Evolutionary conservation across 352 stramenopile genomes (phyloP), one percentile per base, ranked within the genome.

Genomic region (Phytopythium kandeliae): DNA sequence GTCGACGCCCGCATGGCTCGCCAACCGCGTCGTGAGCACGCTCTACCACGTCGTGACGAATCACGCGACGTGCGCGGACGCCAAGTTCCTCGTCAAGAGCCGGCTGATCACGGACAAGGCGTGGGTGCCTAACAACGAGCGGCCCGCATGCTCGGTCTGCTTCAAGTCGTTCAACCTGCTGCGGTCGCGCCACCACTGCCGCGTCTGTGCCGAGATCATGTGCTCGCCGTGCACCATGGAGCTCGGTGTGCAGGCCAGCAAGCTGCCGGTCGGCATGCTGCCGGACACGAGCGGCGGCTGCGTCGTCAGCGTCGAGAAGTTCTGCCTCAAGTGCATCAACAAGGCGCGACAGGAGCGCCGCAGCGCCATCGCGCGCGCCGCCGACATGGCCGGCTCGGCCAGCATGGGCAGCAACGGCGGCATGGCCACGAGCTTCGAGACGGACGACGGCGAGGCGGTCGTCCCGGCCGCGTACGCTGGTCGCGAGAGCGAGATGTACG

Each of bases 121-220:
- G 4, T 90, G 76, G 76, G 76, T 88, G 26, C 72, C 74, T 1
- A 88, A 88, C 57, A 73, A 74, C 46, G 74, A 86, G 49, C 71
- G 79, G 0, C 69, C 77, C 16, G 74, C 76, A 4, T 92, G 80
- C 41, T 85, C 66, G 24, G 74, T 89, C 10, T 92, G 80, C 56
- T 83, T 86, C 54, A 88, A 88, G 63, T 83, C 69, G 38, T 92
- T 92, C 48, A 81, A 73, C 43, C 54, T 89, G 47, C 58, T 92
- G 48, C 77, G 79, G 1, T 77, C 74, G 38, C 79, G 82, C 33
- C 82, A 93, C 59, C 79, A 93, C 60, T 93, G 82, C 55, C 79
- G 79, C 30, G 75, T 85, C 8, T 93, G 82, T 45, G 79, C 76
- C 34, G 82, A 93, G 52, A 87, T 93, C 56, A 91, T 91, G 77